Percentiles rank a stretch among this genome's conserved stretches.
Conservation (phyloP, 768 basidiomycete genomes). For the Pleurotus djamor region DNA sequence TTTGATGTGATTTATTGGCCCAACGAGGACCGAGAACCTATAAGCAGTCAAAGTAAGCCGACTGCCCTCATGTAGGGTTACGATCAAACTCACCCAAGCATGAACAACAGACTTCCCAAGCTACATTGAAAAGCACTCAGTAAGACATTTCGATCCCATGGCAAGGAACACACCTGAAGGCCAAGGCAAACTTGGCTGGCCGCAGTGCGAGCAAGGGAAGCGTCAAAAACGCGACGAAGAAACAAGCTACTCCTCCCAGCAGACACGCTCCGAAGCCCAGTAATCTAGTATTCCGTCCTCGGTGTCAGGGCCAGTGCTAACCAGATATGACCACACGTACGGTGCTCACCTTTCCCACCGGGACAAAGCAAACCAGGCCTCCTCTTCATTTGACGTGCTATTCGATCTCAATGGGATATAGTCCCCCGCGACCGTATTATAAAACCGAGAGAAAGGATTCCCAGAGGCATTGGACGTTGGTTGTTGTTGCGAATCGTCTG, state of each 20-base stretch:
- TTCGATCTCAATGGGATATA: conserved; percentile 86
- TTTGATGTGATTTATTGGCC: conserved; percentile 90
- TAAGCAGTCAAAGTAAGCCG: too few species aligned
- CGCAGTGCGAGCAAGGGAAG: conserved; percentile 53
- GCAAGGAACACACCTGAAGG: not conserved
- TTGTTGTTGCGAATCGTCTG: conserved; percentile 63
- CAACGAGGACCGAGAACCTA: conserved; percentile 83
- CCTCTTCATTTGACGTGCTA: conserved; percentile 90
- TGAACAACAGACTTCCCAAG: conserved; percentile 88
- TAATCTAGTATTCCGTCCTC: conserved; percentile 44
- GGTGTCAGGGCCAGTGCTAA: not conserved
- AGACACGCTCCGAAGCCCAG: conserved; percentile 90
- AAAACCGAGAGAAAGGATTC: conserved; percentile 85
- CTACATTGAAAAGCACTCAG: conserved; percentile 66
- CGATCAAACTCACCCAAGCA: conserved; percentile 69
- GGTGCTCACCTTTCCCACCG: conserved; percentile 84
- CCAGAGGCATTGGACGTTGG: conserved; percentile 29
- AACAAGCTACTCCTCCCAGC: conserved; percentile 89
- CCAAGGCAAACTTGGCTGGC: conserved; percentile 10
- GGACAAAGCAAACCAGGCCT: conserved; percentile 90
- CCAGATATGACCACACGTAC: not conserved
- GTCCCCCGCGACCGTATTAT: conserved; percentile 79
- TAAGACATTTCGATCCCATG: not conserved
- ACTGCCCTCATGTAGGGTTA: not conserved
- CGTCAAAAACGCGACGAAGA: conserved; percentile 87